Evolutionary conservation across 495 filamentous ascomycete species (phyloP), one percentile per base, ranked within the genome.

Genomic region (Neohortaea acidophila): DNA sequence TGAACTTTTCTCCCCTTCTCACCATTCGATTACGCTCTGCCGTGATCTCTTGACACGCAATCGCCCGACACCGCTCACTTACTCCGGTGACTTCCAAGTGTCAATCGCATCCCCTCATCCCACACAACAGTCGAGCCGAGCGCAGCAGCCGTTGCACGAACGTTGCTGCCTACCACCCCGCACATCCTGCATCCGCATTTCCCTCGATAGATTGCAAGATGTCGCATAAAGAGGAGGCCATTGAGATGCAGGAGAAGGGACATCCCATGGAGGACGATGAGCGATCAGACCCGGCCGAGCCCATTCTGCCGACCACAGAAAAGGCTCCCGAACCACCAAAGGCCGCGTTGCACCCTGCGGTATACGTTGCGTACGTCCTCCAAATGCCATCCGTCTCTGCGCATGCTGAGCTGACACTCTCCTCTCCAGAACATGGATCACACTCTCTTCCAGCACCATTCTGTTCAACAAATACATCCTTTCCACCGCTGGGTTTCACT

Each of bases 381-480:
- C 1, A 8, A 29, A 17, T 20, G 21, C n/a, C 31, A 36, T 4
- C 24, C 7, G 3, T 23, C 10, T 4, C 22, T 3, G 21, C 14
- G 34, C 4, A n/a, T n/a, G n/a, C n/a, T n/a, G n/a, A n/a, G n/a
- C 34, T 37, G 21, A 37, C 20, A 9, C 4, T 6, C 7, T 10
- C 6, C 4, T 27, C 44, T 36, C 36, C 57, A 96, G 87, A 47
- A 61, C 72, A 54, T 97, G 89, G 89, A 96, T 97, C 48, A 59
- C 73, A 39, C 63, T 93, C 51, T 93, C 84, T 56, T 94, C 87
- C 22, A 80, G 74, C 46, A 84, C 93, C 46, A 97, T 97, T 51
- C 64, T 96, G 29, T 97, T 94, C 78, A 96, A 97, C 77, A 97
- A 97, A 73, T 87, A 81, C 73, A 85, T 97, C 48, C 71, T 96